These are phyloP conservation scores for Cladophialophora immunda DNA, from an alignment of 2,329 filamentous ascomycete species.

Conservation along the genomic window DNA sequence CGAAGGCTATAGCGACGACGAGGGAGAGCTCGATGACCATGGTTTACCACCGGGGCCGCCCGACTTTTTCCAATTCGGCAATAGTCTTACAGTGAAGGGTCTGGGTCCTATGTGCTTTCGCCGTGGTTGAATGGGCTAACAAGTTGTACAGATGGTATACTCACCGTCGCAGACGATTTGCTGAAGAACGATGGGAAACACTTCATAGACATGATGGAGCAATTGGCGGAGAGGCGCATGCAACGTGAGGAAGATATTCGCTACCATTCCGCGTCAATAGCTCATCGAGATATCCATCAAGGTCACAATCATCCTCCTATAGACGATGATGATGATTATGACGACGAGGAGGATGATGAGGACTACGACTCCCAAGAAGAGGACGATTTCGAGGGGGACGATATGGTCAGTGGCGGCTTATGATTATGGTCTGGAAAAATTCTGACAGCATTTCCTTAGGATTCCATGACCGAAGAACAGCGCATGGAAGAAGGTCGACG, in stretches of 20 bases:
- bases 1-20: slow-evolving; percentile 71
- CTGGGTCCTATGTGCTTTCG: slow-evolving; percentile 40
- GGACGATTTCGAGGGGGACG: slow-evolving; percentile 72
- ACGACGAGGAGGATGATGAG: slow-evolving; percentile 79
- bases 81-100: slow-evolving; percentile 94
- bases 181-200: slow-evolving; percentile 99
- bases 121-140: slow-evolving; percentile 29
- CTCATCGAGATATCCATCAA: slow-evolving; percentile 68
- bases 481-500: slow-evolving; percentile 97
- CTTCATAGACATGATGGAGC: slow-evolving; percentile 99
- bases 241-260: slow-evolving; percentile 91
- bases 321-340: slow-evolving; percentile 78
- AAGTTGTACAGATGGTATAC: slow-evolving; percentile 76
- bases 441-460: slow-evolving; percentile 66
- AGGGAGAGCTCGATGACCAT: slow-evolving; percentile 68
- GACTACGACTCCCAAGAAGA: slow-evolving; percentile 70
- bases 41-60: slow-evolving; percentile 73
- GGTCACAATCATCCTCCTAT: slow-evolving; percentile 77
- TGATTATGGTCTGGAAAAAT: slow-evolving; percentile 42
- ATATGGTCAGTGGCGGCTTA: slow-evolving; percentile 60
- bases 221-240: slow-evolving; percentile 96
- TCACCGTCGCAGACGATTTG: slow-evolving; percentile 97
- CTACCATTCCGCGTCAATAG: slow-evolving; percentile 67
- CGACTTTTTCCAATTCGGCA: slow-evolving; percentile 97
- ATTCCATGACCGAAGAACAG: slow-evolving; percentile 96